Conservation (phyloP, 768 basidiomycete genomes). For the Russula sp. region DNA sequence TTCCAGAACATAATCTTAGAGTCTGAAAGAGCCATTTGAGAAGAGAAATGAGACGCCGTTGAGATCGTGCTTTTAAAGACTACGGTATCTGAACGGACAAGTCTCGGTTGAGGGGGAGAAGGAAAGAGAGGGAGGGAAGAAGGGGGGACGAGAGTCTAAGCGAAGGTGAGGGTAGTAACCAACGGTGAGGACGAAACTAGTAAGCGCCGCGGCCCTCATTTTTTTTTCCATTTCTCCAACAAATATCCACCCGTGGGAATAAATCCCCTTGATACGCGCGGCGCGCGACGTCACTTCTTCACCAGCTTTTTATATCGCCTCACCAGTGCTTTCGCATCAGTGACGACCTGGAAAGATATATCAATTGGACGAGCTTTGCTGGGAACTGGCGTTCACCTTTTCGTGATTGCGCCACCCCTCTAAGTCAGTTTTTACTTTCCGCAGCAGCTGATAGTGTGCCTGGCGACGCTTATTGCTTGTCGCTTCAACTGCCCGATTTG, state of each 20-base stretch:
- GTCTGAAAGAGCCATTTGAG: slow-evolving; percentile 22
- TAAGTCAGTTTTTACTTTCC: slow-evolving; percentile 18
- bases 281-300: neutral
- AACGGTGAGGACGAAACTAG: neutral
- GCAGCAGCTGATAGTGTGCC: slow-evolving; percentile 22
- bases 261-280: neutral
- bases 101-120: neutral
- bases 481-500: slow-evolving; percentile 19
- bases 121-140: neutral
- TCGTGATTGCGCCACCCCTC: slow-evolving; percentile 15
- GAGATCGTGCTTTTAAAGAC: slow-evolving; percentile 5
- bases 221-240: neutral
- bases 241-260: slow-evolving; percentile 1
- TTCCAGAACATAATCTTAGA: slow-evolving; percentile 24
- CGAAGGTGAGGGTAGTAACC: neutral
- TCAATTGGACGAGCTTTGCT: neutral
- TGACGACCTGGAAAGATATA: slow-evolving; percentile 9
- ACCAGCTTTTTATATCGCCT: slow-evolving; percentile 23
- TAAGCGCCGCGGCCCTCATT: neutral
- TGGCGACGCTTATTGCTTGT: slow-evolving; percentile 10
- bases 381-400: slow-evolving; percentile 13
- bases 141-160: neutral
- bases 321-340: slow-evolving; percentile 21
- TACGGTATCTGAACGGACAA: neutral
- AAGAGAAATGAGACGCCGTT: neutral